Conservation (phyloP, 257 asterid species). For the Petunia secreta region DNA sequence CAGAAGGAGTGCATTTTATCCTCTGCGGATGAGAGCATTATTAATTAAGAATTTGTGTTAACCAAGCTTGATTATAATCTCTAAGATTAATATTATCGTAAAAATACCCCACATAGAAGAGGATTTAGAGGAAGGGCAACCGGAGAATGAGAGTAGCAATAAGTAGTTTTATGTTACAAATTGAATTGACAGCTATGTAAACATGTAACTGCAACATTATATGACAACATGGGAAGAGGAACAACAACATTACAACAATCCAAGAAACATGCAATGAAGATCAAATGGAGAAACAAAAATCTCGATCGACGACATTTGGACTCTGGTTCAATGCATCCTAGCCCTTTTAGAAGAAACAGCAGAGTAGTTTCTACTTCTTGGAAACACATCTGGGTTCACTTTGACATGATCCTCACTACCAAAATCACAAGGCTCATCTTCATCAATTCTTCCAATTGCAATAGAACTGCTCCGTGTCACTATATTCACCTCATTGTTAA, state of each 20-base stretch:
- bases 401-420: conserved; percentile 41
- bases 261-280: too few relatives aligned
- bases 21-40: background rate
- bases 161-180: too few relatives aligned
- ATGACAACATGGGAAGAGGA: too few relatives aligned
- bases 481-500: background rate
- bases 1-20: too few relatives aligned
- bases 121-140: too few relatives aligned
- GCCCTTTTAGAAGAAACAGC: conserved; percentile 36
- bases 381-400: conserved; percentile 25
- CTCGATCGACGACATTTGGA: too few relatives aligned
- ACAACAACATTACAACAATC: too few relatives aligned
- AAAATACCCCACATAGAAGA: background rate
- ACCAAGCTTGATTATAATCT: background rate
- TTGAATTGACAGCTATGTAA: too few relatives aligned
- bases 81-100: background rate
- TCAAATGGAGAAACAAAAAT: too few relatives aligned
- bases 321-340: too few relatives aligned
- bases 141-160: too few relatives aligned
- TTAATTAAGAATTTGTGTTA: background rate
- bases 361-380: conserved; percentile 54
- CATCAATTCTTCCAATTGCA: conserved; percentile 62
- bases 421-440: conserved; percentile 55
- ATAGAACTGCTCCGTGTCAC: conserved; percentile 55
- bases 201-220: too few relatives aligned